These are phyloP conservation scores for Backusella macrospora DNA, from an alignment of 192 early-diverging fungal genomes.

Conservation along the genomic window DNA sequence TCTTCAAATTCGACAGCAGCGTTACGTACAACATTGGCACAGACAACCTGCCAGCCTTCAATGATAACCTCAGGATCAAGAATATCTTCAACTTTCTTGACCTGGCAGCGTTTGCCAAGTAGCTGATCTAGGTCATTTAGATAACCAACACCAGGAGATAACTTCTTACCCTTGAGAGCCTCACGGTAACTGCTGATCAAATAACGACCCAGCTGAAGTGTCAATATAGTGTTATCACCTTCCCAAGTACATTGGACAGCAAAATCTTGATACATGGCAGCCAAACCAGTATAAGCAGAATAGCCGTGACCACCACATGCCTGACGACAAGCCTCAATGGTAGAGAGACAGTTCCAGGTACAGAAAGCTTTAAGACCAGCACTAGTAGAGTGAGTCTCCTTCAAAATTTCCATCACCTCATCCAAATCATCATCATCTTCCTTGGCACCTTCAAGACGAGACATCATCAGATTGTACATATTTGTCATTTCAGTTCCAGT, in stretches of 20 bases:
- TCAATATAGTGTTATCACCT: constrained; percentile 92
- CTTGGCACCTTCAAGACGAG: constrained; percentile 65
- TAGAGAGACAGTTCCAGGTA: constrained; percentile 88
- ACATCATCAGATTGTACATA: constrained; percentile 81
- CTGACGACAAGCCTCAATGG: constrained; percentile 92
- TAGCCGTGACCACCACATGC: constrained; percentile 92
- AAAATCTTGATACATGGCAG: constrained; percentile 85
- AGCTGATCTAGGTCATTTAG: constrained; percentile 60
- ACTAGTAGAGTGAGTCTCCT: constrained; percentile 90
- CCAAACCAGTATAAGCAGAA: constrained; percentile 88
- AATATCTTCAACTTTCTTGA: constrained; percentile 55
- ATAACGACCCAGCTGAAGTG: constrained; percentile 86
- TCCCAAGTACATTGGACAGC: constrained; percentile 90
- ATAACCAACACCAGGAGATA: constrained; percentile 79
- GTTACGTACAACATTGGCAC: constrained; percentile 80
- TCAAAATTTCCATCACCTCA: constrained; percentile 76
- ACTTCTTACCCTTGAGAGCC: constrained; percentile 73
- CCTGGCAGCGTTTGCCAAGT: constrained; percentile 51
- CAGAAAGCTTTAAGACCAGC: constrained; percentile 93
- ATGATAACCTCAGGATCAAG: constrained; percentile 63
- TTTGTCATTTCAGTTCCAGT: constrained; percentile 81
- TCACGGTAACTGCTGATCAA: constrained; percentile 74
- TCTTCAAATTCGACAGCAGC: constrained; percentile 82
- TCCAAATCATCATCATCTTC: constrained; percentile 62
- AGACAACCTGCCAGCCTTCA: constrained; percentile 81